A percentile compares a stretch with the other conserved stretches of the same genome.
Conservation (phyloP, 2,329 filamentous ascomycete genomes). For the Claviceps cyperi region DNA sequence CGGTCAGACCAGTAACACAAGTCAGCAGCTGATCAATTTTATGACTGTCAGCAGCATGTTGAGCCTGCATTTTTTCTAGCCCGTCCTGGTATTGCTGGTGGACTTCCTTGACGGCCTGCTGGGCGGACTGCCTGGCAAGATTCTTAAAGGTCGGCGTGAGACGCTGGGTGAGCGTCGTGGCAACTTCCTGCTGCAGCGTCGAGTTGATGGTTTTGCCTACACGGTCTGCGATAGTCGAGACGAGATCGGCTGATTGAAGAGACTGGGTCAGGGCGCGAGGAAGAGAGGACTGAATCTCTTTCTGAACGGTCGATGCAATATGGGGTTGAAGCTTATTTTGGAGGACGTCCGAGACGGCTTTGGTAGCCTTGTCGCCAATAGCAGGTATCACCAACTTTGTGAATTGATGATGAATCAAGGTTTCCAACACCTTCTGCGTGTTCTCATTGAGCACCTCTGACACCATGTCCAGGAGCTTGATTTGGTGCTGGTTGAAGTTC, state of each 20-base stretch:
- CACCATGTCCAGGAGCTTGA: conserved; percentile 41
- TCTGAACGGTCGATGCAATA: conserved; percentile 50
- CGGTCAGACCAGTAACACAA: conserved; percentile 50
- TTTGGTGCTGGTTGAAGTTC: conserved; percentile 37
- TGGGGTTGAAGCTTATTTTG: conserved; percentile 51
- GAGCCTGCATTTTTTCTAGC: conserved; percentile 35
- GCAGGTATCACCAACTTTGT: conserved; percentile 61
- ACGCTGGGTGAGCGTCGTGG: conserved; percentile 42
- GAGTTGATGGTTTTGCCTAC: conserved; percentile 51
- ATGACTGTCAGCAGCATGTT: conserved; percentile 33
- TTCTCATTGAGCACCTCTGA: conserved; percentile 47
- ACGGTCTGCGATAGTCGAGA: conserved; percentile 54
- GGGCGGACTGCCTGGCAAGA: conserved; percentile 49
- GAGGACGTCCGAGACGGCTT: conserved; percentile 58
- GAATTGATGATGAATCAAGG: conserved; percentile 64
- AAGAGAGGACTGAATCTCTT: conserved; percentile 57
- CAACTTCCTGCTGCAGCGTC: conserved; percentile 56
- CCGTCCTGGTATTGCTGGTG: conserved; percentile 45
- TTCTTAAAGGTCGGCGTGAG: conserved; percentile 53
- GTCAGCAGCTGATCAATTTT: conserved; percentile 63
- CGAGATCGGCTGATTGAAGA: conserved; percentile 58
- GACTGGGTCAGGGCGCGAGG: conserved; percentile 41
- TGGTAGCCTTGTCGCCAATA: conserved; percentile 51
- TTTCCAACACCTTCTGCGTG: conserved; percentile 56
- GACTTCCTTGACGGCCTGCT: conserved; percentile 53